Evolutionary conservation across 768 basidiomycete species (phyloP), one percentile per base, ranked within the genome.

Genomic region (Hortiboletus campestris): DNA sequence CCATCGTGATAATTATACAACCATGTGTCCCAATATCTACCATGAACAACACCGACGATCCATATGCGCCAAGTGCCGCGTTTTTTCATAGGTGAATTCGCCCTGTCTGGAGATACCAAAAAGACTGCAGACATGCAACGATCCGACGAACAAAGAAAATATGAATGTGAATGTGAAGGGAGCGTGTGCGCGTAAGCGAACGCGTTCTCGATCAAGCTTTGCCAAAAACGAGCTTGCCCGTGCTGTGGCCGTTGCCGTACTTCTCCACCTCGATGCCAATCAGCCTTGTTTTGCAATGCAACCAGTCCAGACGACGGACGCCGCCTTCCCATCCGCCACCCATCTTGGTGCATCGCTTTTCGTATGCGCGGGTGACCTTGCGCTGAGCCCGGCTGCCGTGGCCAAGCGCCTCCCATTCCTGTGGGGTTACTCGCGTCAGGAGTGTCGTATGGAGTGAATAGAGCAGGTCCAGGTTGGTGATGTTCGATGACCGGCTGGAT

Each of bases 311-410:
- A 47, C 86, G 73, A 44, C 84, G 77, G 29, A 89, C 83, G n/a
- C 86, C 86, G 19, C 77, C 77, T 28, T 85, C 84, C 85, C 84
- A 86, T 13, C 83, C 84, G 2, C 81, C 85, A 28, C 84, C 84
- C 84, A 80, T 77, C 60, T 75, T 76, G 52, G 74, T 72, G 56
- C 86, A 88, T 32, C 87, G 74, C 58, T 77, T 76, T 66, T 87
- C 82, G 61, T 87, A 88, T 34, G 84, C 84, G 28, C 75, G 75
- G 17, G 84, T 77, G 17, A 84, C 78, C 58, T 80, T 81, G 46
- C 83, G 78, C 65, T 88, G 86, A 25, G 76, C 75, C 4, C 78
- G 76, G 60, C 80, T 82, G 13, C 80, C 78, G 46, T 78, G 72
- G 0, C 83, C 84, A 6, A 88, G 75, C 0, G 75, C 69, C 46